Evolutionary conservation across 305 asterid genomes (phyloP).

Genomic region (Fraxinus albicans): DNA sequence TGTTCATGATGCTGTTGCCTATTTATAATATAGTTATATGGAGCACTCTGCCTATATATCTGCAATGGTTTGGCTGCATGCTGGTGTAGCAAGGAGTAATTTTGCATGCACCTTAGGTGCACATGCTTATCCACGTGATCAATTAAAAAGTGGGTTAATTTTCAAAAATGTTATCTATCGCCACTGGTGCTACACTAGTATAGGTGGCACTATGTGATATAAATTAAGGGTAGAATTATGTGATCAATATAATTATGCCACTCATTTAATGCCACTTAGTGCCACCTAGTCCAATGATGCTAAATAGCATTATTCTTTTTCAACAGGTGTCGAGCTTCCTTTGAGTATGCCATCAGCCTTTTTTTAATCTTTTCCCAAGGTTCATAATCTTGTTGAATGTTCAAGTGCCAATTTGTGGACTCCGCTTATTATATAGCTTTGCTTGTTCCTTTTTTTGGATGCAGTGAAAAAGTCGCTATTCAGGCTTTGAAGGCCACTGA

Average conservation of each 20-base stretch:
- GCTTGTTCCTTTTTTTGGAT: constrained; percentile 8
- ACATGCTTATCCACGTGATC: neutral
- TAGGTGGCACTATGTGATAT: neutral
- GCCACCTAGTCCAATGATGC: neutral
- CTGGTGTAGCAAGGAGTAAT: neutral
- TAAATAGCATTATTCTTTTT: neutral
- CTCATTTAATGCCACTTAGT: neutral
- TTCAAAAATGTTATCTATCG: neutral
- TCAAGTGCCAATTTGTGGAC: neutral
- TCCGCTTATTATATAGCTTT: neutral
- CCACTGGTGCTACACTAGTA: neutral
- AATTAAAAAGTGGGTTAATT: neutral
- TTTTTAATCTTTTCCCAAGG: neutral
- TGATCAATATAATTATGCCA: neutral
- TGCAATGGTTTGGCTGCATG: neutral
- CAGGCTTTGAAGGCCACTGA: constrained; percentile 40
- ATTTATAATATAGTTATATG: neutral
- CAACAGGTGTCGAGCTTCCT: neutral
- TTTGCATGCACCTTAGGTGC: neutral
- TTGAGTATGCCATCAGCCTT: neutral
- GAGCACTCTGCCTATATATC: neutral
- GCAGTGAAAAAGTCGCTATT: constrained; percentile 45
- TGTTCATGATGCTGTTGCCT: neutral
- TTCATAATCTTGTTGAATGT: neutral
- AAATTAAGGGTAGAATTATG: neutral